These are phyloP conservation scores for Lotus japonicus DNA, from an alignment of 306 rosid genomes.

Conservation along the genomic window DNA sequence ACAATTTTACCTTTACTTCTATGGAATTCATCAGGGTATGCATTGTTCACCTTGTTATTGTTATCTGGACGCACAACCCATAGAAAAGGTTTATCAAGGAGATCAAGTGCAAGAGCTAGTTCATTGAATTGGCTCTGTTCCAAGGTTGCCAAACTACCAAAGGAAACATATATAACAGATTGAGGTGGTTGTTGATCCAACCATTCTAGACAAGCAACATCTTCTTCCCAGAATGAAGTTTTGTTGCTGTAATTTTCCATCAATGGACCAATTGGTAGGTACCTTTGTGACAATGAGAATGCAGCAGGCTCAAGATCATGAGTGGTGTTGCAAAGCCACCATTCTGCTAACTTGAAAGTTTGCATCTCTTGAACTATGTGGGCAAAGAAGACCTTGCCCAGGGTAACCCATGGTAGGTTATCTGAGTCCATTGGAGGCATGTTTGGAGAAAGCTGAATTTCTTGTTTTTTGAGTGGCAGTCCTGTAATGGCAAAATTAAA, in stretches of 20 bases:
- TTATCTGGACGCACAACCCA: slow-evolving; percentile 35
- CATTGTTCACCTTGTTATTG: not conserved
- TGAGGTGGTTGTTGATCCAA: slow-evolving; percentile 23
- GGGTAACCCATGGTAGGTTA: not conserved
- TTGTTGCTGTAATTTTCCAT: not conserved
- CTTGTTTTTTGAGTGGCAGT: not conserved
- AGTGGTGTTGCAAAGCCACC: slow-evolving; percentile 31
- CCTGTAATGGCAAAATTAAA: slow-evolving; percentile 20
- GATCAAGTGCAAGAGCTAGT: slow-evolving; percentile 26
- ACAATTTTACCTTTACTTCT: slow-evolving; percentile 28
- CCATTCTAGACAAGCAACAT: slow-evolving; percentile 27
- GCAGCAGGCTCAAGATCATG: slow-evolving; percentile 26
- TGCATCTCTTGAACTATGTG: not conserved
- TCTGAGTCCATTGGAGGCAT: slow-evolving; percentile 22
- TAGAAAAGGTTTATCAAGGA: slow-evolving; percentile 26
- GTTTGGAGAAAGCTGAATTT: slow-evolving; percentile 16
- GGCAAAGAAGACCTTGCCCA: not conserved
- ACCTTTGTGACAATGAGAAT: slow-evolving; percentile 8
- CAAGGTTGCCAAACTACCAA: slow-evolving; percentile 18
- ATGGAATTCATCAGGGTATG: slow-evolving; percentile 22
- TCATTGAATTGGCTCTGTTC: slow-evolving; percentile 30
- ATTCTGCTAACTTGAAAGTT: slow-evolving; percentile 7
- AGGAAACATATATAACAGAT: slow-evolving; percentile 32
- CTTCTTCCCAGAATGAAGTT: slow-evolving; percentile 29
- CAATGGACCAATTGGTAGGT: slow-evolving; percentile 34